These are phyloP conservation scores for Trichopus zeylanicus DNA, from an alignment of 116 monocot genomes.

Conservation along the genomic window DNA sequence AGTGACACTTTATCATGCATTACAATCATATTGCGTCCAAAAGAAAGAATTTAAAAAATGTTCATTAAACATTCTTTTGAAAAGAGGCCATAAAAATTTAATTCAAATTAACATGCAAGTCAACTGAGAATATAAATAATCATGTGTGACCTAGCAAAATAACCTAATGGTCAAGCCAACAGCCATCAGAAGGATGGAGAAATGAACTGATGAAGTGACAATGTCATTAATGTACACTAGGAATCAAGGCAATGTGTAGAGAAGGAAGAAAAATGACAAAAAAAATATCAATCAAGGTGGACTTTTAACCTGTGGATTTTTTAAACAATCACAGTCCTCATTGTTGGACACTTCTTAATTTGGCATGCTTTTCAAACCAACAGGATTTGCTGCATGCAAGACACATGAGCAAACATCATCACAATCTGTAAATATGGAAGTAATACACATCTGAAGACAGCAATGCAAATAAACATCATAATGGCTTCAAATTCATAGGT, in stretches of 20 bases:
- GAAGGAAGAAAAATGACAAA: background rate
- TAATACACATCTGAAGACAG: slow-evolving; percentile 56
- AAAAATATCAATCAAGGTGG: background rate
- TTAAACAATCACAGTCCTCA: slow-evolving; percentile 60
- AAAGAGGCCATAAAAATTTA: too few species aligned
- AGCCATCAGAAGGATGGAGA: background rate
- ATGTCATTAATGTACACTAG: background rate
- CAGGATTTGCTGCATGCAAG: slow-evolving; percentile 44
- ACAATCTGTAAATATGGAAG: slow-evolving; percentile 52
- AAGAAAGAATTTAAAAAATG: too few species aligned
- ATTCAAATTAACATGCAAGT: too few species aligned
- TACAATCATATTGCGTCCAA: too few species aligned
- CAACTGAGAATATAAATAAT: too few species aligned
- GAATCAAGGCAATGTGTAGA: background rate
- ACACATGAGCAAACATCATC: slow-evolving; percentile 48
- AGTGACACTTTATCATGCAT: too few species aligned
- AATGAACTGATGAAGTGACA: too few species aligned
- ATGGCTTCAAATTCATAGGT: background rate
- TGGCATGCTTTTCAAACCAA: slow-evolving; percentile 50
- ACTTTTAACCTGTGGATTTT: slow-evolving; percentile 45
- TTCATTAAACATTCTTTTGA: too few species aligned
- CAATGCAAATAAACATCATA: slow-evolving; percentile 4
- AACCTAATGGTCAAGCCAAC: too few species aligned
- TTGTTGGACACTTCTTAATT: slow-evolving; percentile 44
- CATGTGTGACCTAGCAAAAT: too few species aligned